These are phyloP conservation scores for Ophiostoma perfectum DNA, from an alignment of 2,329 filamentous ascomycete species.

Conservation along the genomic window DNA sequence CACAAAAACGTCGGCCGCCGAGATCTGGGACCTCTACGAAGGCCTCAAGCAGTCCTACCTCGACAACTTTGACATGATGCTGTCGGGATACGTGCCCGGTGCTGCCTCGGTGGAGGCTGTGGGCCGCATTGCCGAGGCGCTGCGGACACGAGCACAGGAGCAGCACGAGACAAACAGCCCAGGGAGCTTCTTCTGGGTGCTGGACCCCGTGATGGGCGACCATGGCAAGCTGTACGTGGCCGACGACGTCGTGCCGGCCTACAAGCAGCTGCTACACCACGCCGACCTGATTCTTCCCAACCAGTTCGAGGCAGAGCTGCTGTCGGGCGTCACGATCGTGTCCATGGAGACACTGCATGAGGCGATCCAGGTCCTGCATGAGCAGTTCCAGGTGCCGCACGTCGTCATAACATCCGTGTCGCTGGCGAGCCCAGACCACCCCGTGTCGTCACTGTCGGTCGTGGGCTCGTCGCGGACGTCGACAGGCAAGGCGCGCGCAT, in stretches of 20 bases:
- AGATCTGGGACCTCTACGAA: conserved; percentile 78
- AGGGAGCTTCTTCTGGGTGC: conserved; percentile 89
- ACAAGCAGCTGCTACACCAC: conserved; percentile 70
- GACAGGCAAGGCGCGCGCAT: conserved; percentile 66
- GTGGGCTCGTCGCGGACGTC: conserved; percentile 69
- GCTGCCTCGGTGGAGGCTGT: conserved; percentile 79
- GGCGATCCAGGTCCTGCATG: conserved; percentile 74
- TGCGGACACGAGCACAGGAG: conserved; percentile 57
- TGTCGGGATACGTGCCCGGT: conserved; percentile 90
- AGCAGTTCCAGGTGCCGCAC: conserved; percentile 71
- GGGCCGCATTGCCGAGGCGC: conserved; percentile 74
- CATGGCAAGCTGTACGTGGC: conserved; percentile 88
- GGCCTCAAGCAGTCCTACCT: conserved; percentile 80
- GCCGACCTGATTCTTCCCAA: conserved; percentile 93
- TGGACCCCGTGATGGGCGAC: conserved; percentile 98
- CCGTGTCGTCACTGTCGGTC: conserved; percentile 48
- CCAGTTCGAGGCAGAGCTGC: conserved; percentile 92
- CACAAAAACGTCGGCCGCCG: conserved; percentile 70
- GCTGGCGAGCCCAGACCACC: conserved; percentile 49
- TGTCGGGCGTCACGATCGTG: conserved; percentile 78
- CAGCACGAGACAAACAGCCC: conserved; percentile 46
- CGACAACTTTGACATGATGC: conserved; percentile 86
- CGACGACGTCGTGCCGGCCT: conserved; percentile 85
- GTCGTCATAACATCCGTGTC: conserved; percentile 88
- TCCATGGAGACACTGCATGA: conserved; percentile 66